phyloP scores from a whole-genome alignment of 768 basidiomycete species.

The Kwoniella botswanensis region DNA sequence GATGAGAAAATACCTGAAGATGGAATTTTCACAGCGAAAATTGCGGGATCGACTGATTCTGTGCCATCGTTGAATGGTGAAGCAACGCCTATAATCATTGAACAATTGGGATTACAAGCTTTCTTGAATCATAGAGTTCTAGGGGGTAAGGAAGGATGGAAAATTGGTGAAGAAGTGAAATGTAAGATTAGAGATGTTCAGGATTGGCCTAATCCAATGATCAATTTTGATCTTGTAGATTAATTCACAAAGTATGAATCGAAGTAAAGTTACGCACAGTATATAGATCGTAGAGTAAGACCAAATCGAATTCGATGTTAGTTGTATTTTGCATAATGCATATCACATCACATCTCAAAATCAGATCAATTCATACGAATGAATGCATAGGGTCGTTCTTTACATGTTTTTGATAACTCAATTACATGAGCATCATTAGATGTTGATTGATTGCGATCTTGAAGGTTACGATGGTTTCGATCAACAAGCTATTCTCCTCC shows the following conservation, averaged over 20 bases:
- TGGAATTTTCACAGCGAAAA: constrained; percentile 12
- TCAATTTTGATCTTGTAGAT: constrained; percentile 14
- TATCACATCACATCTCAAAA: constrained; percentile 20
- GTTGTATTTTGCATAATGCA: not conserved
- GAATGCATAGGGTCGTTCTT: not conserved
- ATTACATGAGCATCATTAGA: too few relatives aligned
- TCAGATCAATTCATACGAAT: not conserved
- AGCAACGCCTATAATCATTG: constrained; percentile 27
- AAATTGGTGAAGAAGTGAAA: constrained; percentile 36
- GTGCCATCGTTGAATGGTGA: not conserved
- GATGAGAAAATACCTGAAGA: constrained; percentile 25
- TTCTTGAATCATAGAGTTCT: not conserved
- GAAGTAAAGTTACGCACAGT: not conserved
- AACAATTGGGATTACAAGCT: constrained; percentile 17
- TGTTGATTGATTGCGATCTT: too few relatives aligned
- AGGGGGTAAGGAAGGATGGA: not conserved
- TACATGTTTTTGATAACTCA: not conserved
- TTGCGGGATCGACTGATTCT: constrained; percentile 20
- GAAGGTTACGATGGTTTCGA: too few relatives aligned
- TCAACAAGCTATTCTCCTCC: not conserved
- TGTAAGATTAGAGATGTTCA: constrained; percentile 25
- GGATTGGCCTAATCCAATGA: constrained; percentile 36
- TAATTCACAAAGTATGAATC: not conserved
- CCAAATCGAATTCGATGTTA: too few relatives aligned
- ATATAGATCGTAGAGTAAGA: too few relatives aligned